These are phyloP conservation scores for Candida sp. DNA, from an alignment of 1,139 yeast species.

Conservation along the genomic window DNA sequence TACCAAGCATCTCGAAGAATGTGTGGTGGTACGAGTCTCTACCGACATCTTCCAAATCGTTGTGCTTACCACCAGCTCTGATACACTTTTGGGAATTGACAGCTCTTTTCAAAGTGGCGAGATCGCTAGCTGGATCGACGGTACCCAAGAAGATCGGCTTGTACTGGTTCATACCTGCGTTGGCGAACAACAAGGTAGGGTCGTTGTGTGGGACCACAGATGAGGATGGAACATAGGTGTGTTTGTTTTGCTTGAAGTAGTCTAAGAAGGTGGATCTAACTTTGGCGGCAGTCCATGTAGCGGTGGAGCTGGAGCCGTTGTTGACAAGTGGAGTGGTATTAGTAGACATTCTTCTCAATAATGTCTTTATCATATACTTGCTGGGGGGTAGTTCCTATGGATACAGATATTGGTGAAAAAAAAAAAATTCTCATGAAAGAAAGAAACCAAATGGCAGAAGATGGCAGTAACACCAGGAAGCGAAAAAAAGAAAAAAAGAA, in stretches of 20 bases:
- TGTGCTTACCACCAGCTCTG: constrained; percentile 99
- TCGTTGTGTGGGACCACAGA: constrained; percentile 98
- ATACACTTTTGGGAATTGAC: constrained; percentile 97
- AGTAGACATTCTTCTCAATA: constrained; percentile 5
- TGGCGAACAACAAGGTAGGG: constrained; percentile 93
- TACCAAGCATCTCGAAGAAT: constrained; percentile 98
- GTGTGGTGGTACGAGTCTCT: constrained; percentile 98
- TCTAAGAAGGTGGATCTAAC: constrained; percentile 91
- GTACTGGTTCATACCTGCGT: constrained; percentile 99
- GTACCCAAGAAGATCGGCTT: constrained; percentile 97
- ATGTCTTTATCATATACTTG: constrained; percentile 6
- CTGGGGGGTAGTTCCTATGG: too few relatives aligned
- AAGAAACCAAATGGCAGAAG: not conserved
- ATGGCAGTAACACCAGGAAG: not conserved
- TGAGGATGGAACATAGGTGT: constrained; percentile 87
- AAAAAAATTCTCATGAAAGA: not conserved
- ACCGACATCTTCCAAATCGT: constrained; percentile 98
- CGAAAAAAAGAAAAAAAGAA: not conserved
- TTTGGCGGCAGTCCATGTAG: constrained; percentile 64
- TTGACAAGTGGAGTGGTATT: not conserved
- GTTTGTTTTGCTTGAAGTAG: constrained; percentile 71
- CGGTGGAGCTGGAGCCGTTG: not conserved
- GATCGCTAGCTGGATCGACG: constrained; percentile 92
- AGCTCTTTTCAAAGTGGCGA: constrained; percentile 84
- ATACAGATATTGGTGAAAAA: not conserved